Evolutionary conservation across 352 stramenopile species (phyloP), one percentile per base, ranked within the genome.

Genomic region (Pythium sukuiense): DNA sequence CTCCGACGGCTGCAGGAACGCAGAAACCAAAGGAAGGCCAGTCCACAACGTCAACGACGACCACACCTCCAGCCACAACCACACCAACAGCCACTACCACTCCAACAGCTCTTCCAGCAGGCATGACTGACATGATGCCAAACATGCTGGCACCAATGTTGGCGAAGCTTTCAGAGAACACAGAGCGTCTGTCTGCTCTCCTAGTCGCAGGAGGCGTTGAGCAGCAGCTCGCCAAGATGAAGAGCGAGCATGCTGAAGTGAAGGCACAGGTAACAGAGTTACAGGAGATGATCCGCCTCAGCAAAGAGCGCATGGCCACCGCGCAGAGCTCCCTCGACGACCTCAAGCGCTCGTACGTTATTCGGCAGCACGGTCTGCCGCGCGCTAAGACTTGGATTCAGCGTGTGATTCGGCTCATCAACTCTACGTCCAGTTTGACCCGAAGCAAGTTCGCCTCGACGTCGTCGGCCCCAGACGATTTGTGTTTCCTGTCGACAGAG

Each of bases 171-270:
- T 68, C 73, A 0, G 50, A 74, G 14, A 86, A 75, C 37, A 84
- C 79, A 29, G 81, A 92, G 49, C 73, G 82, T 0, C 64, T 91
- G 35, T 80, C 84, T 29, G 81, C 80, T 0, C 59, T 92, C 5
- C 67, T 90, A 1, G 76, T 86, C 8, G 82, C 81, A 27, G 78
- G 80, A 33, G 83, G 81, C n/a, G 74, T 95, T 2, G 81, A 92
- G 48, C 79, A 89, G 20, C 85, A 92, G 55, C 66, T 93, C 1
- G 55, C 74, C 0, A 92, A 89, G 55, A 85, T 95, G 76, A 89
- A 89, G 55, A 74, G 43, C 26, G 87, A 92, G 48, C 77, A 92
- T 55, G 61, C 78, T 0, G 85, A 95, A 61, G 67, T 85, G 13
- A 92, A 89, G 65, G 76, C 83, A 3, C 82, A 92, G 72, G 76